Evolutionary conservation across 1,139 yeast genomes (phyloP).

Genomic region (Candida neerlandica): DNA sequence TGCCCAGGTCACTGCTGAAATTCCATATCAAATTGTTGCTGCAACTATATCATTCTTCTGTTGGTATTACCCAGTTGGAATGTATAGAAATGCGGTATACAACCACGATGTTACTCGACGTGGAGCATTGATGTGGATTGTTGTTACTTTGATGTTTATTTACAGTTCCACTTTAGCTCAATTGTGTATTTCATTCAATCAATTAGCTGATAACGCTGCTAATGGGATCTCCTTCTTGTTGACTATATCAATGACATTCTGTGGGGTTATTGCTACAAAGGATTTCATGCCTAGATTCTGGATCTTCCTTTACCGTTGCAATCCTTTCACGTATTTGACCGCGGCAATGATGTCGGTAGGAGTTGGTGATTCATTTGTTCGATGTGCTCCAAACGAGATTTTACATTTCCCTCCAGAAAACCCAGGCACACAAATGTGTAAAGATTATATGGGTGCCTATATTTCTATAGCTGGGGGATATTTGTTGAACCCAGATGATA

Average conservation of each 20-base stretch:
- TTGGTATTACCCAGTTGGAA: conserved; percentile 78
- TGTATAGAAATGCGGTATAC: conserved; percentile 54
- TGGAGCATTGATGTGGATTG: conserved; percentile 50
- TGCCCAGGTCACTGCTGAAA: conserved; percentile 70
- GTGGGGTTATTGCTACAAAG: conserved; percentile 34
- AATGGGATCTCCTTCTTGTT: conserved; percentile 30
- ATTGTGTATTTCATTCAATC: conserved; percentile 39
- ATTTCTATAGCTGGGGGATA: conserved; percentile 53
- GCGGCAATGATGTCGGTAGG: conserved; percentile 42
- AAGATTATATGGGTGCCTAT: conserved; percentile 50
- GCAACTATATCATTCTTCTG: conserved; percentile 71
- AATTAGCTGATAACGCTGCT: conserved; percentile 43
- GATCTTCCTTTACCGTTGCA: conserved; percentile 37
- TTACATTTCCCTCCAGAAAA: conserved; percentile 34
- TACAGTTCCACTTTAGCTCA: conserved; percentile 44
- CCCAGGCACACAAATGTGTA: conserved; percentile 57
- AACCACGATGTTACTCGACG: conserved; percentile 26
- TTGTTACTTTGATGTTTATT: conserved; percentile 39
- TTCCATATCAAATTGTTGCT: conserved; percentile 70
- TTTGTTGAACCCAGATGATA: conserved; percentile 43
- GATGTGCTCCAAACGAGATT: conserved; percentile 29
- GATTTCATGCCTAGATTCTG: conserved; percentile 35
- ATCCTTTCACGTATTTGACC: conserved; percentile 67
- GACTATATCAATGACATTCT: conserved; percentile 34
- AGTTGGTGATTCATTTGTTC: conserved; percentile 25